A percentile compares a stretch with the other conserved stretches of the same genome.
These are phyloP conservation scores for Trametes hirsuta DNA, from an alignment of 1,284 basidiomycete species.

Conservation along the genomic window DNA sequence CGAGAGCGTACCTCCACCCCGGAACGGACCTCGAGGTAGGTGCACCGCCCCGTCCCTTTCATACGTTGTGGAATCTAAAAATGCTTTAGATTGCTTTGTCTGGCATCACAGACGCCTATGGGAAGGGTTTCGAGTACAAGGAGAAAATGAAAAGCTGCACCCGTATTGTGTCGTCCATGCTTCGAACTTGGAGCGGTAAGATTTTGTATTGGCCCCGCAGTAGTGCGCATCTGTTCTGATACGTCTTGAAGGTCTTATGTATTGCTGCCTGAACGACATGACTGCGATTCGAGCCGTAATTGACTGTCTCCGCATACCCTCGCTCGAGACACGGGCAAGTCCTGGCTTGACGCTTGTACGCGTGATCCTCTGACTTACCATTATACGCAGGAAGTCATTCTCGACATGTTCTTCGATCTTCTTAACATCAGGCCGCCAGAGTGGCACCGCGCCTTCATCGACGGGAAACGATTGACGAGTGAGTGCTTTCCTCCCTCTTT, in stretches of 20 bases:
- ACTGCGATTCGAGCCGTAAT: conserved; percentile 86
- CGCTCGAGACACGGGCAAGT: conserved; percentile 80
- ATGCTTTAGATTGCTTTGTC: conserved; percentile 75
- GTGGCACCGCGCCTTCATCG: conserved; percentile 91
- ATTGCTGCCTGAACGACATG: conserved; percentile 91
- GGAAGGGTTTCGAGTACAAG: conserved; percentile 75
- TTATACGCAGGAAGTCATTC: conserved; percentile 74
- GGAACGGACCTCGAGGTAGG: conserved; percentile 90
- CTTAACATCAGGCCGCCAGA: conserved; percentile 88
- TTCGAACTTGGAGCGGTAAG: conserved; percentile 94
- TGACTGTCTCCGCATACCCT: conserved; percentile 87
- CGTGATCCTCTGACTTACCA: not conserved
- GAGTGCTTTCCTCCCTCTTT: conserved; percentile 30
- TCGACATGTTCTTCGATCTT: conserved; percentile 95
- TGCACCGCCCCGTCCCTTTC: not conserved
- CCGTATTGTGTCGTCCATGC: conserved; percentile 80
- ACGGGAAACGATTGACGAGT: conserved; percentile 87
- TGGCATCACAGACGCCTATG: conserved; percentile 90
- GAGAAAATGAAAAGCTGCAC: conserved; percentile 81
- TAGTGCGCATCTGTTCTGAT: not conserved
- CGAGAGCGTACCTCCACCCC: conserved; percentile 77
- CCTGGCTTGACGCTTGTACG: not conserved
- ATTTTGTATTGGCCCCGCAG: not conserved
- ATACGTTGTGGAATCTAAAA: not conserved
- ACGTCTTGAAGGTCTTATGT: conserved; percentile 76